Conservation (phyloP, 1,284 basidiomycete species). For the Pseudozyma sp. region DNA sequence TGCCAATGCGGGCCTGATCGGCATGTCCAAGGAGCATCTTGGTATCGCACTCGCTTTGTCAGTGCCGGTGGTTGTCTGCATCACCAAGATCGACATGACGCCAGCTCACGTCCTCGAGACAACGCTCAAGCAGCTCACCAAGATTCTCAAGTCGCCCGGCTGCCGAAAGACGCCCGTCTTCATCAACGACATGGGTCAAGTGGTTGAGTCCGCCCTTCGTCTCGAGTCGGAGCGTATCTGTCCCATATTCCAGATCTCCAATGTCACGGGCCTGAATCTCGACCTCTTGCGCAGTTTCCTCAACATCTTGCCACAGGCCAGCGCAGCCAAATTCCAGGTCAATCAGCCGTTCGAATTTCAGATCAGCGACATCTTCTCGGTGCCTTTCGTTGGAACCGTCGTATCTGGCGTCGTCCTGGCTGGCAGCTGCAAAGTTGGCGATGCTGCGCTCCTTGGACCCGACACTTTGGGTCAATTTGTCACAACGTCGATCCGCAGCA, state of each 20-base stretch:
- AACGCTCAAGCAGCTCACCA: conserved; percentile 90
- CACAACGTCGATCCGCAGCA: conserved; percentile 84
- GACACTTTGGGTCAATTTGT: conserved; percentile 92
- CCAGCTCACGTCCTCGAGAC: conserved; percentile 88
- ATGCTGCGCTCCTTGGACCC: conserved; percentile 86
- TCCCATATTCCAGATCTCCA: conserved; percentile 92
- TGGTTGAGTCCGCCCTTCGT: conserved; percentile 59
- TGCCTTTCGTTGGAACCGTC: conserved; percentile 94
- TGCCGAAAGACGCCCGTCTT: conserved; percentile 73
- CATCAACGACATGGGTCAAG: conserved; percentile 51
- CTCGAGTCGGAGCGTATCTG: conserved; percentile 75
- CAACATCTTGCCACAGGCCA: conserved; percentile 66
- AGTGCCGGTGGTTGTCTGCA: conserved; percentile 91
- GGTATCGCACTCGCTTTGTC: conserved; percentile 93
- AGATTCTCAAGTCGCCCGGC: conserved; percentile 92
- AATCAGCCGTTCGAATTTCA: conserved; percentile 84
- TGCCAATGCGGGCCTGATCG: conserved; percentile 91
- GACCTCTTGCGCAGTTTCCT: conserved; percentile 73
- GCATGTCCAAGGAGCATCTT: conserved; percentile 94
- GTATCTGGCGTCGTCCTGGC: conserved; percentile 85
- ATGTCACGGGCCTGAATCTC: conserved; percentile 93
- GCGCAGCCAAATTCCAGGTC: conserved; percentile 62
- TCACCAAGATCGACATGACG: conserved; percentile 99
- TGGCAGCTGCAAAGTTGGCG: conserved; percentile 70
- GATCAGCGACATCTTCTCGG: conserved; percentile 73